phyloP scores from a whole-genome alignment of 2,329 filamentous ascomycete genomes.

The Penicillium corylophilum region DNA sequence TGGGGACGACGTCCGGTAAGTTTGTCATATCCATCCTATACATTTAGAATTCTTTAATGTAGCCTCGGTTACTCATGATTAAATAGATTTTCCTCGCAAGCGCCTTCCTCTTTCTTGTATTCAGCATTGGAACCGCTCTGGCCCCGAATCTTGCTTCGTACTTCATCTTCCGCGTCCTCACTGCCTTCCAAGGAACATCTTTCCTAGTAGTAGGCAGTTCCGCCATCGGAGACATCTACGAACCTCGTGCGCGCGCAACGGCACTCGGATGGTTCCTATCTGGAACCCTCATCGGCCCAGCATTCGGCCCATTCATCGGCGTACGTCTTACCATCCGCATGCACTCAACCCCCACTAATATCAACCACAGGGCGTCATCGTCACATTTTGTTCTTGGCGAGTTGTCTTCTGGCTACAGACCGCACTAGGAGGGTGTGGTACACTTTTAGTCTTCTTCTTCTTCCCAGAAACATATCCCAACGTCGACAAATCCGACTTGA shows the following conservation, averaged over 20 bases:
- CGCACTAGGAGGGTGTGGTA: conserved; percentile 61
- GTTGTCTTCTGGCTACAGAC: conserved; percentile 77
- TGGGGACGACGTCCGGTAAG: conserved; percentile 60
- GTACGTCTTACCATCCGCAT: conserved; percentile 20
- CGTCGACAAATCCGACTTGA: conserved; percentile 61
- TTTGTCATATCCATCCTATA: conserved; percentile 1
- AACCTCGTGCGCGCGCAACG: conserved; percentile 67
- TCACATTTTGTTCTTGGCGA: conserved; percentile 71
- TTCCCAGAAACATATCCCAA: conserved; percentile 72
- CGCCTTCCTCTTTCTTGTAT: conserved; percentile 63
- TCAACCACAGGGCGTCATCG: conserved; percentile 69
- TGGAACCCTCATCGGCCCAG: conserved; percentile 70
- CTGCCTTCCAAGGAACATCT: conserved; percentile 71
- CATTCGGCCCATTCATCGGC: conserved; percentile 54
- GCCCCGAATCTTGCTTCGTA: conserved; percentile 69
- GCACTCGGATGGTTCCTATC: conserved; percentile 72
- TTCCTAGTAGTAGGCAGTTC: conserved; percentile 71
- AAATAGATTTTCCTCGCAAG: conserved; percentile 58
- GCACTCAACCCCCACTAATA: conserved; percentile 38
- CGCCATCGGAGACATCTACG: conserved; percentile 67
- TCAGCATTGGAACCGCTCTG: conserved; percentile 70
- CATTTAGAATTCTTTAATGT: no score
- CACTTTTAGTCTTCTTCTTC: conserved; percentile 62
- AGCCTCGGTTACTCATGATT: no score
- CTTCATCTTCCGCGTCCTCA: conserved; percentile 71